Conservation (phyloP, 371 early-diverging fungal genomes). For the Cladochytrium tenue region DNA sequence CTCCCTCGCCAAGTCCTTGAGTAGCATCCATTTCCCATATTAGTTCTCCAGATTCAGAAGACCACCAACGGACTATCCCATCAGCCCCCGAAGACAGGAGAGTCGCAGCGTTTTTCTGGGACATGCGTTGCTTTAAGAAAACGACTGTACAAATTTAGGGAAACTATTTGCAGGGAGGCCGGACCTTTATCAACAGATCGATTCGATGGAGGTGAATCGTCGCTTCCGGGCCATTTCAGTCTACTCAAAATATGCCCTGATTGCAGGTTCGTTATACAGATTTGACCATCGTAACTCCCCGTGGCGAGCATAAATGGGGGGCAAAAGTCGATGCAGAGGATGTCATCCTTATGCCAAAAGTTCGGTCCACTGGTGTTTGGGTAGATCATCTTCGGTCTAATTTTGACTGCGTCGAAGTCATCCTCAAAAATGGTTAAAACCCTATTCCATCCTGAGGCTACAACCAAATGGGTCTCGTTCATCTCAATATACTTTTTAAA, state of each 20-base stretch:
- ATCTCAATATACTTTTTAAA: conserved; percentile 38
- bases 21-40: conserved; percentile 35
- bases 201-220: conserved; percentile 19
- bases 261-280: conserved; percentile 38
- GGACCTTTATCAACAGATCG: conserved; percentile 40
- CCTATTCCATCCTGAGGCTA: conserved; percentile 48
- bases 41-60: conserved; percentile 23
- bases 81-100: conserved; percentile 45
- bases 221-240: conserved; percentile 27
- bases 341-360: conserved; percentile 46
- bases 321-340: conserved; percentile 43
- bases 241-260: conserved; percentile 41
- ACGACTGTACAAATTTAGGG: no score
- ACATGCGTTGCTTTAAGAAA: conserved; percentile 26
- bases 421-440: conserved; percentile 42
- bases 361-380: conserved; percentile 18
- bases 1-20: conserved; percentile 31
- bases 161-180: no score
- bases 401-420: conserved; percentile 19
- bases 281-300: conserved; percentile 47
- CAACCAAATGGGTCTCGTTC: conserved; percentile 36
- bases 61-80: conserved; percentile 52
- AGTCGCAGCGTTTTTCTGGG: conserved; percentile 25
- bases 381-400: conserved; percentile 32
- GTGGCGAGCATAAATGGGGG: conserved; percentile 44